Percentiles rank a stretch among this genome's conserved stretches.
Evolutionary conservation across 2,329 filamentous ascomycete genomes (phyloP).

Genomic region (Neofusicoccum sp.): DNA sequence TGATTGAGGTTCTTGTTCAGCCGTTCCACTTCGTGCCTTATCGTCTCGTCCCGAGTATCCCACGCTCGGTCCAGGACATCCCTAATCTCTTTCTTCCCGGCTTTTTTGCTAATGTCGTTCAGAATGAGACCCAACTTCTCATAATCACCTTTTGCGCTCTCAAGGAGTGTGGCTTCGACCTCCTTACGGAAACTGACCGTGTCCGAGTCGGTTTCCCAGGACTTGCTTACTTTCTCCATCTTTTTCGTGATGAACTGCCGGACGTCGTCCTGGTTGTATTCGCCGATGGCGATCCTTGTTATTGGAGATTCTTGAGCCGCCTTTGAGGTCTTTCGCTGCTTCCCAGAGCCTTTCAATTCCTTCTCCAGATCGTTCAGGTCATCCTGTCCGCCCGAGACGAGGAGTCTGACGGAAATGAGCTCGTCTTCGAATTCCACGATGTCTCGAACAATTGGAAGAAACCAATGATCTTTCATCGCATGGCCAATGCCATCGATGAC

Average conservation of each 20-base stretch:
- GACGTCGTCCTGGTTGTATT: neutral
- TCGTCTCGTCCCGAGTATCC: neutral
- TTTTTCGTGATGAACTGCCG: neutral
- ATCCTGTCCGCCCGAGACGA: neutral
- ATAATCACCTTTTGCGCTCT: neutral
- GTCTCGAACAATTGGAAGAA: neutral
- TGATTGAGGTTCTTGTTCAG: neutral
- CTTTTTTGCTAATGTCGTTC: neutral
- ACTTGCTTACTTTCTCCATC: neutral
- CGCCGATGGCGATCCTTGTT: neutral
- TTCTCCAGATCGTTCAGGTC: neutral
- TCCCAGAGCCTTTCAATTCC: neutral
- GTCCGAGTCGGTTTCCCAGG: neutral
- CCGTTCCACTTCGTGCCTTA: neutral
- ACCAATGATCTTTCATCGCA: neutral
- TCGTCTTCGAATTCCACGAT: neutral
- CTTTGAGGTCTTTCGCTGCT: too few species aligned
- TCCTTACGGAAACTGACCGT: neutral
- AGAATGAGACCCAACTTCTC: neutral
- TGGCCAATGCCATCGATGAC: conserved; percentile 1
- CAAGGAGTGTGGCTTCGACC: neutral
- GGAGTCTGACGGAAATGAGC: neutral
- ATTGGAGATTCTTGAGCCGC: neutral
- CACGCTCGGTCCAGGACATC: neutral
- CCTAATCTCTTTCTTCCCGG: neutral